Evolutionary conservation across 2,329 filamentous ascomycete species (phyloP).

Genomic region (Capronia epimyces): DNA sequence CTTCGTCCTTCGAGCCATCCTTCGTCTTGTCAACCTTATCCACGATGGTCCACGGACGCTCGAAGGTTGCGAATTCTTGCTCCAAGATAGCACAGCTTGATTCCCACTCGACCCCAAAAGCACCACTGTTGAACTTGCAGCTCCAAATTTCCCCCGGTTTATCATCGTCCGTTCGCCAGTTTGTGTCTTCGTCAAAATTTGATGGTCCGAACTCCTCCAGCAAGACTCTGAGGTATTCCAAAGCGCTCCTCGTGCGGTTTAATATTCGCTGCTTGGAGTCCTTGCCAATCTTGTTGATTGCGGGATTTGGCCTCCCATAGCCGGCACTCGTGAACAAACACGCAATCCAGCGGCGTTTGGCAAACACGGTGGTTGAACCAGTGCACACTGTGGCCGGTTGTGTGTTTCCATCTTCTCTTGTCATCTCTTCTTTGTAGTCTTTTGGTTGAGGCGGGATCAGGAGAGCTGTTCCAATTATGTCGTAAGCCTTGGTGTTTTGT

Average conservation of each 20-base stretch:
- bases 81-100: conserved; percentile 44
- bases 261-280: conserved; percentile 45
- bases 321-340: conserved; percentile 54
- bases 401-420: not conserved
- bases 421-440: conserved; percentile 27
- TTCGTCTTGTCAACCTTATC: not conserved
- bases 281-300: conserved; percentile 25
- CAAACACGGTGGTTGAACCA: conserved; percentile 4
- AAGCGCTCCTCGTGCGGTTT: conserved; percentile 44
- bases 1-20: not conserved
- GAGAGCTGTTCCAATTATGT: conserved; percentile 43
- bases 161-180: conserved; percentile 12
- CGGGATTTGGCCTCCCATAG: conserved; percentile 42
- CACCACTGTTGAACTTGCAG: conserved; percentile 54
- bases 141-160: conserved; percentile 40
- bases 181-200: conserved; percentile 9
- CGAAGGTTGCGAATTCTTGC: conserved; percentile 23
- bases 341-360: conserved; percentile 49
- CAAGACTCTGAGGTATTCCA: conserved; percentile 45
- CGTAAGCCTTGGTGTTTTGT: conserved; percentile 16
- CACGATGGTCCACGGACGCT: conserved; percentile 19
- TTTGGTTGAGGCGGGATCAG: conserved; percentile 49
- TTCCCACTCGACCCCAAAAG: conserved; percentile 53
- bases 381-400: not conserved
- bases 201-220: conserved; percentile 33